Base-by-base conservation (phyloP, 2,329 filamentous ascomycete species). In the Bipolaris oryzae region DNA sequence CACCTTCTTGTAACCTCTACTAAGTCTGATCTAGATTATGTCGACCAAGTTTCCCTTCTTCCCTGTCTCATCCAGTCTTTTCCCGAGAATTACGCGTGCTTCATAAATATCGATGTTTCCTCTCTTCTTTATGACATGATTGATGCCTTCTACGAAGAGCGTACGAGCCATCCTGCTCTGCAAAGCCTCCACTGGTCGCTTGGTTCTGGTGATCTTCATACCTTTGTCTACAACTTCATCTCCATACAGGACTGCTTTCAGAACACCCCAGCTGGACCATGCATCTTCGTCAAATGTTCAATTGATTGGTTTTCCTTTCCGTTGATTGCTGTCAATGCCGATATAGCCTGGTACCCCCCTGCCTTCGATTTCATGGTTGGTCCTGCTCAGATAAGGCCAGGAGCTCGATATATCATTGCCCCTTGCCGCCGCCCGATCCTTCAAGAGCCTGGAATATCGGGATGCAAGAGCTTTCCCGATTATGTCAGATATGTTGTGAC, bases 181-280 rank as follows among this genome's bases (percentile, higher is more conserved):
- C 35, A 25, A 21, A 28, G 41, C 13, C 58, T 63, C 20, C 39
- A 21, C 23, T 76, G 74, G 73, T 70, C 73, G 11, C 43, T 60
- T 1, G 65, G 63, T 15, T 61, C 62, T 7, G 55, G 61, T 2
- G 58, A 74, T 33, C 53, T 76, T 11, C 65, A 63, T 2, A 55
- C 52, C 3, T 68, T 70, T 18, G 47, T 74, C 1, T 68, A 67
- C 57, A 73, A 74, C 41, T 74, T 73, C 37, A 35, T 75, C n/a
- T 63, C 63, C 1, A 68, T 66, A 1, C 71, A 70, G 16, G 74
- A 76, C 38, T 76, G 73, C 50, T 73, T 76, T 50, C 7, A 58
- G 3, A 54, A 70, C 20, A 58, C 52, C 1, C 58, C 44, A 10
- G 51, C 55, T 1, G 56, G 50, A 2, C 60, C 64, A 10, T 58